These are phyloP conservation scores for Paramecium caudatum DNA, from an alignment of 73 alveolate species.

Conservation along the genomic window DNA sequence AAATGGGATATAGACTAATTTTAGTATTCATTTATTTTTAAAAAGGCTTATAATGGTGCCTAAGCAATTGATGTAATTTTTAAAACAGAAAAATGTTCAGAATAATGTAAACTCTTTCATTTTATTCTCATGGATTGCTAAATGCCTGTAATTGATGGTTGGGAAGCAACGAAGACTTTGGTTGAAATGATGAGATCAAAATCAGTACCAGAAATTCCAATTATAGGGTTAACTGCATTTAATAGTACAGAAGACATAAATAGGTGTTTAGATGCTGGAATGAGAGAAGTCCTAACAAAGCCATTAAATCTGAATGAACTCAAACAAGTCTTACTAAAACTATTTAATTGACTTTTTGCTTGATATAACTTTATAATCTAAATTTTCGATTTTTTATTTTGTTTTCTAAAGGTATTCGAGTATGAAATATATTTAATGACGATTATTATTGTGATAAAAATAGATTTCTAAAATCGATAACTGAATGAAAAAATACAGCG, in stretches of 20 bases:
- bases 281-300: slow-evolving; percentile 72
- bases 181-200: slow-evolving; percentile 55
- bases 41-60: slow-evolving; percentile 70
- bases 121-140: slow-evolving; percentile 71
- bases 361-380: too few species aligned
- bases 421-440: too few species aligned
- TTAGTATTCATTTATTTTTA: background rate
- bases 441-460: too few species aligned
- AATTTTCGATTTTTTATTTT: too few species aligned
- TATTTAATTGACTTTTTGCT: slow-evolving; percentile 43
- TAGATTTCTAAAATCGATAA: too few species aligned
- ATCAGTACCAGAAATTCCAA: slow-evolving; percentile 65
- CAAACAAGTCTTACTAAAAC: background rate
- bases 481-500: too few species aligned
- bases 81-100: slow-evolving; percentile 43
- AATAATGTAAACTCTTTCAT: slow-evolving; percentile 20
- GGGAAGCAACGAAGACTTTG: slow-evolving; percentile 61
- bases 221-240: slow-evolving; percentile 76
- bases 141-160: slow-evolving; percentile 77
- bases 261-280: slow-evolving; percentile 70
- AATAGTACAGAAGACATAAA: slow-evolving; percentile 45
- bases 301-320: slow-evolving; percentile 57
- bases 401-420: too few species aligned
- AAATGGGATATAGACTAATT: slow-evolving; percentile 55
- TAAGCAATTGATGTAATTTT: slow-evolving; percentile 36